Percentiles rank a stretch among this genome's conserved stretches.
Conservation (phyloP, 2,329 filamentous ascomycete species). For the Penicillium oxalicum region DNA sequence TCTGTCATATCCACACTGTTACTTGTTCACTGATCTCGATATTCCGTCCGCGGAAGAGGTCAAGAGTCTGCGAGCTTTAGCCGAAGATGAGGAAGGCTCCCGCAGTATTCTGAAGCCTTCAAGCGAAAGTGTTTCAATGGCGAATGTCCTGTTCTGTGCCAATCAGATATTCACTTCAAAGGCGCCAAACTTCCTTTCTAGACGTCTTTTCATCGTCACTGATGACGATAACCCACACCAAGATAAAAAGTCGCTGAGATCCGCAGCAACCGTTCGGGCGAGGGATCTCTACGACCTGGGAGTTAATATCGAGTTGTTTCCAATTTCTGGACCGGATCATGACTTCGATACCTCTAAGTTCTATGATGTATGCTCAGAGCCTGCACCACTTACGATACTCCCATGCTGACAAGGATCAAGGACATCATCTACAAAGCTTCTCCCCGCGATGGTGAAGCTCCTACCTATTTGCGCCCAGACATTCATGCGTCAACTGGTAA, state of each 20-base stretch:
- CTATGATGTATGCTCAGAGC: constrained; percentile 65
- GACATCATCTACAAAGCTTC: constrained; percentile 82
- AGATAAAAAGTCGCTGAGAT: constrained; percentile 64
- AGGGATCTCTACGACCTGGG: constrained; percentile 94
- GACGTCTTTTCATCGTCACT: constrained; percentile 90
- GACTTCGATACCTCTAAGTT: constrained; percentile 80
- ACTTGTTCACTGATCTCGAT: constrained; percentile 81
- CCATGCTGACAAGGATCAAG: constrained; percentile 38
- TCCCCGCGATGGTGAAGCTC: constrained; percentile 63
- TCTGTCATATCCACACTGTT: constrained; percentile 80
- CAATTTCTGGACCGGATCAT: constrained; percentile 65
- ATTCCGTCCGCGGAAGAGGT: constrained; percentile 83
- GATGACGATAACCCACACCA: constrained; percentile 84
- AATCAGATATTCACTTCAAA: constrained; percentile 96
- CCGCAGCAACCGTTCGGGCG: constrained; percentile 75
- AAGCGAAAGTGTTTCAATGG: constrained; percentile 67
- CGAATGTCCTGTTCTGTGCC: constrained; percentile 85
- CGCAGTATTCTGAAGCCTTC: constrained; percentile 65
- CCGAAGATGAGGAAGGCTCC: constrained; percentile 70
- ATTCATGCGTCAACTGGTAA: constrained; percentile 55
- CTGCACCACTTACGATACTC: neutral
- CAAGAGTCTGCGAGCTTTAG: constrained; percentile 66
- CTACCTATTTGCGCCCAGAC: constrained; percentile 48
- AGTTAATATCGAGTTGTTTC: constrained; percentile 86
- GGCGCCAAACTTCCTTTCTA: constrained; percentile 86